These are phyloP conservation scores for Toxoplasma gondii DNA, from an alignment of 169 alveolate genomes.

Conservation along the genomic window DNA sequence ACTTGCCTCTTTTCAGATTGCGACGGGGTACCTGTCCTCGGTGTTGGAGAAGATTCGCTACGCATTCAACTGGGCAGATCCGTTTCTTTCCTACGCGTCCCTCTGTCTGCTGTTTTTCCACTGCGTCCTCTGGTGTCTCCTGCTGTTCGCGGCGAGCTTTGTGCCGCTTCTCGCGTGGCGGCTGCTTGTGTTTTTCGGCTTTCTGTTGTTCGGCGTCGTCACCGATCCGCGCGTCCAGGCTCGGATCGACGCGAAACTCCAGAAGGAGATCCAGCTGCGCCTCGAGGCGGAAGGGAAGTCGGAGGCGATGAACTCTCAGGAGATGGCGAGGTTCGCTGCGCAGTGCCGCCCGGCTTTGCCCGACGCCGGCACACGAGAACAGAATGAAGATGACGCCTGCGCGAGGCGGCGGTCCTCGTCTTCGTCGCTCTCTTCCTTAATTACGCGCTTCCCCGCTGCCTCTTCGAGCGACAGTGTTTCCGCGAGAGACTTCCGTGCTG, in stretches of 20 bases:
- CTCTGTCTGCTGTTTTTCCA: conserved; percentile 42
- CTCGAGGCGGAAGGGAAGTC: background rate
- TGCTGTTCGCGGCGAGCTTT: conserved; percentile 16
- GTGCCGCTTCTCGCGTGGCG: conserved; percentile 62
- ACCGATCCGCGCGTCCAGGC: conserved; percentile 27
- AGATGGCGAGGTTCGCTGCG: background rate
- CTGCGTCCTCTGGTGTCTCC: conserved; percentile 22
- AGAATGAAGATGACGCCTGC: background rate
- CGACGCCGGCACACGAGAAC: background rate
- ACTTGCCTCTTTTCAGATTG: conserved; percentile 1
- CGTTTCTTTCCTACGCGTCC: conserved; percentile 50
- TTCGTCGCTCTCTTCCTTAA: background rate
- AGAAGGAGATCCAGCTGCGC: background rate
- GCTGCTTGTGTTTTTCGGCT: conserved; percentile 26
- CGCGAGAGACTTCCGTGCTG: background rate
- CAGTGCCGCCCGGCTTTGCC: background rate
- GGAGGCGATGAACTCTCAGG: background rate
- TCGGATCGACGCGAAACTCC: background rate
- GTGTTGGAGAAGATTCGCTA: conserved; percentile 61
- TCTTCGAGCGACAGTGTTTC: background rate
- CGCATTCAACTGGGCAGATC: conserved; percentile 72
- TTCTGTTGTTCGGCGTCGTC: conserved; percentile 3
- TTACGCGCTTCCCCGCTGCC: background rate
- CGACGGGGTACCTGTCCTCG: conserved; percentile 57
- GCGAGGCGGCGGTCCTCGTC: background rate